Conservation (phyloP, 768 basidiomycete species). For the Boletus edulis region DNA sequence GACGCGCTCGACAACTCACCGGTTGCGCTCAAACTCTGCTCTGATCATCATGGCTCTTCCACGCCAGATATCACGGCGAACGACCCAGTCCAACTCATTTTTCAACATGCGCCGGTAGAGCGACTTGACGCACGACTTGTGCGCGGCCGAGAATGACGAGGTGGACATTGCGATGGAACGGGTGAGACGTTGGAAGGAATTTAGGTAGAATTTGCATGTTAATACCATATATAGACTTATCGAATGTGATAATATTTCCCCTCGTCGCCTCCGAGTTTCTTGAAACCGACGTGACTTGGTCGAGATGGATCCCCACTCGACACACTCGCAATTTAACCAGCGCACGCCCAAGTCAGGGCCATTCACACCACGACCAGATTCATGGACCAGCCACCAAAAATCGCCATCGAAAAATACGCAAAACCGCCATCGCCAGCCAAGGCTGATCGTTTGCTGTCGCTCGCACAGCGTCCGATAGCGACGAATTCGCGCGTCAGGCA, state of each 20-base stretch:
- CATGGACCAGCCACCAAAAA: conserved; percentile 41
- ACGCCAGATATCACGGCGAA: conserved; percentile 85
- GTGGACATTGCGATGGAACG: conserved; percentile 41
- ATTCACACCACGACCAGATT: conserved; percentile 41
- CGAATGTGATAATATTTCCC: background rate
- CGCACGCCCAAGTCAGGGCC: conserved; percentile 69
- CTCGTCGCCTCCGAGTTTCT: background rate
- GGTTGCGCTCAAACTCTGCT: conserved; percentile 91
- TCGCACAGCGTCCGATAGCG: conserved; percentile 56
- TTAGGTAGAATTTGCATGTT: conserved; percentile 7
- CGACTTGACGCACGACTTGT: conserved; percentile 85
- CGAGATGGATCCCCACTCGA: conserved; percentile 77
- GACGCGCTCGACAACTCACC: conserved; percentile 45
- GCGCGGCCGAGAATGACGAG: conserved; percentile 67
- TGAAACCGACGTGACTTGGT: background rate
- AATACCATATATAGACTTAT: conserved; percentile 15
- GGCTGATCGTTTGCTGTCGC: conserved; percentile 16
- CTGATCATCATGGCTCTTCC: conserved; percentile 80
- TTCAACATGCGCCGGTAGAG: conserved; percentile 85
- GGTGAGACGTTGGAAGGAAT: background rate
- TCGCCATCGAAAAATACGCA: conserved; percentile 43
- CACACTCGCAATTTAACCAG: conserved; percentile 71
- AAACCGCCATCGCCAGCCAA: conserved; percentile 36
- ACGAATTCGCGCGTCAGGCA: conserved; percentile 78
- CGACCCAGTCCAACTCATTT: conserved; percentile 88